Evolutionary conservation across 352 stramenopile species (phyloP), one percentile per base, ranked within the genome.

Genomic region (Phytophthora capsici): DNA sequence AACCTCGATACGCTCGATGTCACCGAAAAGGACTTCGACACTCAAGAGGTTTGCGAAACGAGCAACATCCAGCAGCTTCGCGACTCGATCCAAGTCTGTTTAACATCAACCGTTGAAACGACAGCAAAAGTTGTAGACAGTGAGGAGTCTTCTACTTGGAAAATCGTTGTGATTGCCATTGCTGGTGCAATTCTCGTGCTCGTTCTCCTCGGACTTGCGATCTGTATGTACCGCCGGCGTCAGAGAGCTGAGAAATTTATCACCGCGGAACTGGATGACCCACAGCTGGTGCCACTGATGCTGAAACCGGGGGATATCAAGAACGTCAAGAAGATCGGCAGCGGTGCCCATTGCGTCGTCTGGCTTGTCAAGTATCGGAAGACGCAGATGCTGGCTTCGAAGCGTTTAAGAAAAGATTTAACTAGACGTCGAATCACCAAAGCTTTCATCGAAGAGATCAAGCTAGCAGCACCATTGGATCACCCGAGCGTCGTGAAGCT

Each of bases 371-470:
- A 56, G 32, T 82, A 84, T 44, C 75, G 73, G n/a, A 64, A 66
- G 10, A 68, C 52, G 5, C 62, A 66, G 25, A 48, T 78, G 10
- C 53, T 84, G 20, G 73, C 67, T 10, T 79, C 63, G 17, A 87
- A 82, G 59, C 78, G 78, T 7, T 60, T 87, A 9, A 69, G 69
- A 9, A 68, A 73, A 26, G 73, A 77, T 34, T 49, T 83, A 17
- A 30, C 65, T 4, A 73, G 53, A 16, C 63, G 48, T 17, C 57
- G 75, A 52, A 74, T 72, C 43, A 77, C 73, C 1, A 67, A 77
- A 49, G 65, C 44, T 13, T 83, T 89, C 23, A 68, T 89, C 14
- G 57, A 71, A 9, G 78, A 88, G 60, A 85, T 89, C 60, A 84
- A 86, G 28, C 58, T 91, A 4, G 59, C 60, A 25, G 60, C 77